These are phyloP conservation scores for Durusdinium trenchii DNA, from an alignment of 73 alveolate species.

Conservation along the genomic window DNA sequence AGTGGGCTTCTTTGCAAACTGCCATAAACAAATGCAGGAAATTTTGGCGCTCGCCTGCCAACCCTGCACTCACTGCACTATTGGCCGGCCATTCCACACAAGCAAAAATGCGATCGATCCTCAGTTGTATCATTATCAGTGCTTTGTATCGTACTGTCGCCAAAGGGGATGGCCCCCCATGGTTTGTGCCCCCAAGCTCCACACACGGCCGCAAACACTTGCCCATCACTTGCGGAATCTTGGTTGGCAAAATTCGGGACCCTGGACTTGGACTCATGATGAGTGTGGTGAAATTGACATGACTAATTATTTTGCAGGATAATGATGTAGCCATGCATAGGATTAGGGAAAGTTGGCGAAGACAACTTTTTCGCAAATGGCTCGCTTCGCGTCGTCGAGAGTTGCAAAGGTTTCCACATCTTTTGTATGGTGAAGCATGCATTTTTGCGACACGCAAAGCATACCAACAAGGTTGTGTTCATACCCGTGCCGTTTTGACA, in stretches of 20 bases:
- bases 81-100: neutral
- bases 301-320: neutral
- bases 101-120: neutral
- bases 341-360: neutral
- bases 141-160: neutral
- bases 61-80: neutral
- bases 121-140: neutral
- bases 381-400: neutral
- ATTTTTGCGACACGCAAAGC: neutral
- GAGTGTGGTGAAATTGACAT: neutral
- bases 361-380: slow-evolving; percentile 15
- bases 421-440: neutral
- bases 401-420: neutral
- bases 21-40: neutral
- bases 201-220: neutral
- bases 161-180: neutral
- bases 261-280: neutral
- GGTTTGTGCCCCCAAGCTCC: neutral
- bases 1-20: neutral
- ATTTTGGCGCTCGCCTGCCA: neutral
- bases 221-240: neutral
- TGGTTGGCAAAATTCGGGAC: neutral
- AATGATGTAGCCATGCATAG: slow-evolving; percentile 10
- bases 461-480: neutral
- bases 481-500: neutral